Evolutionary conservation across 2,329 filamentous ascomycete genomes (phyloP).

Genomic region (Teratosphaeria pseudoeucalypti): DNA sequence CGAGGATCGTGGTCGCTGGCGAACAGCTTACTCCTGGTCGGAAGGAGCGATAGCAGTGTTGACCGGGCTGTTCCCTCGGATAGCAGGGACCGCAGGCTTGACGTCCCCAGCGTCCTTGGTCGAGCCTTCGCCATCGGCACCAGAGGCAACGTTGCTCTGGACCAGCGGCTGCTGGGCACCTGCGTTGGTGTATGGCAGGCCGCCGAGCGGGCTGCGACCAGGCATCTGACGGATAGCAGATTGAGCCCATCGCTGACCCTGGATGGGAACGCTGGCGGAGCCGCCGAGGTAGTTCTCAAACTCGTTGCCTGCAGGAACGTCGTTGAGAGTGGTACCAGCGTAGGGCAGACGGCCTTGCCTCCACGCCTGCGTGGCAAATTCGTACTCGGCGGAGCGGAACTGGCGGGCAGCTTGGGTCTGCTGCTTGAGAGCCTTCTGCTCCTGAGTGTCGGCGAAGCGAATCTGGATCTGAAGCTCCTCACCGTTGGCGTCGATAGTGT

Average conservation of each 20-base stretch:
- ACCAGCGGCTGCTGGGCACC: conserved; percentile 15
- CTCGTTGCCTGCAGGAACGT: conserved; percentile 21
- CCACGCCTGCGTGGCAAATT: conserved; percentile 24
- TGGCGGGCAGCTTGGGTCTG: conserved; percentile 90
- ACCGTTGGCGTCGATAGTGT: conserved; percentile 45
- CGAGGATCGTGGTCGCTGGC: conserved; percentile 1
- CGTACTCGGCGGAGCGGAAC: conserved; percentile 91
- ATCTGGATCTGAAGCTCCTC: conserved; percentile 82
- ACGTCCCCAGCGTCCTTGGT: conserved; percentile 7
- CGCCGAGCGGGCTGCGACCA: conserved; percentile 12
- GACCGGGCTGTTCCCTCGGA: conserved; percentile 16
- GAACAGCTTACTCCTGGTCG: conserved; percentile 10
- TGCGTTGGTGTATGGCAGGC: conserved; percentile 1
- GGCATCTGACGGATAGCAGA: conserved; percentile 17
- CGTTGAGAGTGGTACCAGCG: conserved; percentile 15
- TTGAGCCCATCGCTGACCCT: conserved; percentile 27
- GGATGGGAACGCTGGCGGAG: conserved; percentile 20
- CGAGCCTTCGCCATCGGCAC: conserved; percentile 3
- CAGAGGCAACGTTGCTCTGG: conserved; percentile 13
- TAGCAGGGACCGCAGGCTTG: conserved; percentile 15
- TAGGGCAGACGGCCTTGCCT: conserved; percentile 22
- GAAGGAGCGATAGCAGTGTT: conserved; percentile 13
- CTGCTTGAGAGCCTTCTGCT: conserved; percentile 93
- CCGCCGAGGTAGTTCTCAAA: conserved; percentile 28
- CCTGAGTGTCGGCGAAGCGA: conserved; percentile 90